Evolutionary conservation across 306 rosid genomes (phyloP).

Genomic region (Sicyos edulis): DNA sequence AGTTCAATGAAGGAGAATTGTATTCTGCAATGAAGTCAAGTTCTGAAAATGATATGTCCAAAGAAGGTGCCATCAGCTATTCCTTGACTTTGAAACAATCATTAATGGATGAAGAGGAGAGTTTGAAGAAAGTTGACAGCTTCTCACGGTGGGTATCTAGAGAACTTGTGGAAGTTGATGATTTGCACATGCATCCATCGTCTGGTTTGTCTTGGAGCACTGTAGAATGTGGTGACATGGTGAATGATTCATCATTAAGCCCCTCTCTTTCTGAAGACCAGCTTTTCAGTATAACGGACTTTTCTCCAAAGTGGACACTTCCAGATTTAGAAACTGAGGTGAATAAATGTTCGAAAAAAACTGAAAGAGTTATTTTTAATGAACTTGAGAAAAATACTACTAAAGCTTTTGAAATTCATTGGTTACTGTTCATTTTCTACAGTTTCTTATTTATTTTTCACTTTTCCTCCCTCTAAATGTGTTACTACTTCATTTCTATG

Average conservation of each 20-base stretch:
- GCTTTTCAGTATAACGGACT: constrained; percentile 63
- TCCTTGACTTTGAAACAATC: constrained; percentile 44
- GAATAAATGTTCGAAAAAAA: constrained; percentile 17
- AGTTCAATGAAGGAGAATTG: constrained; percentile 37
- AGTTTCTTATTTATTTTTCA: neutral
- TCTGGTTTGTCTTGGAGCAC: constrained; percentile 77
- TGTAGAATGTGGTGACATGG: constrained; percentile 54
- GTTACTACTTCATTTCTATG: too few species aligned
- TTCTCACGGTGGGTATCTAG: constrained; percentile 75
- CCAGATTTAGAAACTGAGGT: constrained; percentile 68
- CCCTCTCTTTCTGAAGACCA: constrained; percentile 90
- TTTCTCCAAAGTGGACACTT: constrained; percentile 74
- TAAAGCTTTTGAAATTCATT: constrained; percentile 9
- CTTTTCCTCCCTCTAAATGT: neutral
- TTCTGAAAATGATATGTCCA: constrained; percentile 33
- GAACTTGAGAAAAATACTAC: neutral
- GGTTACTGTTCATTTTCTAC: neutral
- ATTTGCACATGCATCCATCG: constrained; percentile 66
- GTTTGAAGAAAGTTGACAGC: constrained; percentile 86
- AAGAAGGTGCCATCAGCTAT: constrained; percentile 48
- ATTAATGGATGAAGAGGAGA: constrained; percentile 53
- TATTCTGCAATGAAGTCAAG: constrained; percentile 25
- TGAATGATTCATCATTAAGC: constrained; percentile 65
- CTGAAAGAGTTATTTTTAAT: neutral
- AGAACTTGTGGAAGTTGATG: constrained; percentile 75